These are phyloP conservation scores for Chrysoporthe cubensis DNA, from an alignment of 2,329 filamentous ascomycete species.

Conservation along the genomic window DNA sequence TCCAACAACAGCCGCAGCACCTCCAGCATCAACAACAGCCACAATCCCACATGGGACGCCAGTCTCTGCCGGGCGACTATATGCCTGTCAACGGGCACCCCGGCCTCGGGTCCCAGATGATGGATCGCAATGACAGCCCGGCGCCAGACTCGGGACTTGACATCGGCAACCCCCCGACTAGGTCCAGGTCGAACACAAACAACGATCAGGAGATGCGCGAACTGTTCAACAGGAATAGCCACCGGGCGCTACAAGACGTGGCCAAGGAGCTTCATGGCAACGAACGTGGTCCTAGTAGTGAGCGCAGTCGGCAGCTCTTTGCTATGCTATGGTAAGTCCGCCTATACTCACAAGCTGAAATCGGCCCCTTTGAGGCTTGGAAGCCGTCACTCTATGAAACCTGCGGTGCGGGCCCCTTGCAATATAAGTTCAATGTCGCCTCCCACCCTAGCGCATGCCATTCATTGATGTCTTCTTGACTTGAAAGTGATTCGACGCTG, in stretches of 20 bases:
- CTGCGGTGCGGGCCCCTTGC: background rate
- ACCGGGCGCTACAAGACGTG: constrained; percentile 70
- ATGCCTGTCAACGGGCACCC: constrained; percentile 33
- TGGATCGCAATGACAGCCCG: constrained; percentile 63
- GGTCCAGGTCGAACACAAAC: constrained; percentile 71
- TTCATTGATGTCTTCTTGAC: too few species aligned
- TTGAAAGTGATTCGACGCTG: background rate
- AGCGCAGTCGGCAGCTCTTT: constrained; percentile 83
- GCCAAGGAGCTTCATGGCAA: constrained; percentile 77
- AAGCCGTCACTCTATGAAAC: background rate
- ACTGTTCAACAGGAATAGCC: constrained; percentile 70
- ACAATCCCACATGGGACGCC: constrained; percentile 46
- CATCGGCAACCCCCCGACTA: constrained; percentile 53
- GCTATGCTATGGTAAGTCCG: constrained; percentile 80
- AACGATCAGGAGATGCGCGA: constrained; percentile 82
- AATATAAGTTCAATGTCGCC: background rate
- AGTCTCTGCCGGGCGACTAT: constrained; percentile 60
- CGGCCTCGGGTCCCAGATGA: constrained; percentile 52
- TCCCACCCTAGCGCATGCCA: background rate
- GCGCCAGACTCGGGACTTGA: constrained; percentile 58
- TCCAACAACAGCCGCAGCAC: constrained; percentile 44
- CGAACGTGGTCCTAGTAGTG: constrained; percentile 78
- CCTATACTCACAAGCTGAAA: background rate
- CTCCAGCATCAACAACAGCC: constrained; percentile 29
- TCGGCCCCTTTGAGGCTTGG: background rate